Evolutionary conservation across 257 asterid species (phyloP), one percentile per base, ranked within the genome.

Genomic region (Schizonepeta tenuifolia): DNA sequence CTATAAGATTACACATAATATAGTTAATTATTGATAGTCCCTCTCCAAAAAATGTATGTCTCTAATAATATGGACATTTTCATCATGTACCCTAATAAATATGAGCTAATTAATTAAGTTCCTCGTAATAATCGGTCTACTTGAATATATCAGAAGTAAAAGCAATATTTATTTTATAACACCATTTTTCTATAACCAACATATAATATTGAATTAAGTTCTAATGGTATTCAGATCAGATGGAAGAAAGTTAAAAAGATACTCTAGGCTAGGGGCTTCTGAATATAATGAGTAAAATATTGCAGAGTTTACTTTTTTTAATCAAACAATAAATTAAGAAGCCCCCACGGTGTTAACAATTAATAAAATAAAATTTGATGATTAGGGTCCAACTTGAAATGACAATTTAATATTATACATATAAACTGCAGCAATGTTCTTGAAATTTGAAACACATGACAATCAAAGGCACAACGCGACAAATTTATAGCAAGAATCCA

Each of bases 401-500:
- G 7, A 71, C 60, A 73, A 43, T 3, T 13, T 62, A 72, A 14
- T 49, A 56, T 55, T 21, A 22, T 7, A 14, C n/a, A 6, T 38
- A 68, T 3, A 13, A 2, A 18, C 28, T 63, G 50, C 71, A 56
- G 50, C 71, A 56, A 76, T 38, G 59, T 69, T 62, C 47, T 80
- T 80, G 82, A 73, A 62, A 80, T 76, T 76, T 47, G 81, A 58
- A 76, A 64, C 70, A 74, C 76, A 73, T 68, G 69, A 40, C 33
- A 20, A 58, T 59, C 68, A 59, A 67, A 71, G 64, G 43, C 78
- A 55, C 73, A 72, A 71, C 15, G 64, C 78, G 84, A 80, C 79
- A 80, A 69, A 28, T 61, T 46, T 36, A n/a, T 17, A 63, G 60
- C 62, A 74, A 73, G 84, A 77, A 80, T 76, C 84, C 84, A 76